Evolutionary conservation across 768 basidiomycete genomes (phyloP), one percentile per base, ranked within the genome.

Genomic region (Agaricus bisporus): DNA sequence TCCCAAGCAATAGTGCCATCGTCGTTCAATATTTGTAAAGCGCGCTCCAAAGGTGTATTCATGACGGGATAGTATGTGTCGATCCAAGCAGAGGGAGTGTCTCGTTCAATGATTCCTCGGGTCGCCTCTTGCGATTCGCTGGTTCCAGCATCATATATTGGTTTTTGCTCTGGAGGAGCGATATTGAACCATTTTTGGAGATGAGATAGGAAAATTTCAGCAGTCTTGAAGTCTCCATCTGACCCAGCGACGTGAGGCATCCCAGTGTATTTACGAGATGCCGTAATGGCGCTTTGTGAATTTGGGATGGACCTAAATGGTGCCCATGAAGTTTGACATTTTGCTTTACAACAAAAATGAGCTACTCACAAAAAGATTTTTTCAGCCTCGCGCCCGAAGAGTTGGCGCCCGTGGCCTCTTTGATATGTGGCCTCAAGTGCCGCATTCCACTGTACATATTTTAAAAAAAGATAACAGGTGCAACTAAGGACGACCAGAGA

Each of bases 11-110:
- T 28, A 3, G 38, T 46, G 18, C 49, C 43, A n/a, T 52, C 41
- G 11, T 54, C 41, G 12, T 55, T 48, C 3, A 59, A 17, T 29
- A 59, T 51, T 22, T 57, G 56, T 22, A 95, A 67, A 54, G 77
- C 78, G 43, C 83, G 79, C 47, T 85, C 80, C 8, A 86, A 72
- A 2, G 91, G 83, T 0, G 81, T 86, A 68, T 95, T 91, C 73
- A 95, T 70, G 39, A 93, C 74, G 1, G 95, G 93, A 68, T 88
- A 95, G 67, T 98, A 97, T 32, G 79, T 78, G 60, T 92, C 89
- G 55, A 92, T 82, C 91, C 91, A 93, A 53, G 86, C 88, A 1
- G 70, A 76, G 3, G 87, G 86, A 18, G 65, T 67, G 22, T 71
- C 64, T 5, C 69, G 61, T 22, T 70, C 68, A 0, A 80, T 77